A percentile compares a stretch with the other conserved stretches of the same genome.
These are phyloP conservation scores for Ceratocystis albifundus DNA, from an alignment of 2,329 filamentous ascomycete species.

Conservation along the genomic window DNA sequence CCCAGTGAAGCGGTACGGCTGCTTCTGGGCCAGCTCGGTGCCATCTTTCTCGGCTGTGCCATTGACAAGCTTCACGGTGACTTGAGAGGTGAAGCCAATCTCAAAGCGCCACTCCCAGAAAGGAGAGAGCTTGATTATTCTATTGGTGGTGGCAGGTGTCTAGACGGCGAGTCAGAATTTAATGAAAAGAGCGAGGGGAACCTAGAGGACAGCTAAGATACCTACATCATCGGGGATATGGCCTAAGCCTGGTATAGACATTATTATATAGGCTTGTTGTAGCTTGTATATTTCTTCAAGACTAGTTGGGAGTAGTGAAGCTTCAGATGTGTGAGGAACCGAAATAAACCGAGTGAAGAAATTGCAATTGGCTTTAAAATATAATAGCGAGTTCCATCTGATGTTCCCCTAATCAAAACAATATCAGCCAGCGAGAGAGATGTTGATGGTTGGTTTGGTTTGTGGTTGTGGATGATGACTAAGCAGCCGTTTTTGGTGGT, in stretches of 20 bases:
- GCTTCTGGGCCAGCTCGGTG: conserved; percentile 74
- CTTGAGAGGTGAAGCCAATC: conserved; percentile 40
- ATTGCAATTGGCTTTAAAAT: too few species aligned
- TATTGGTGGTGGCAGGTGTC: conserved; percentile 29
- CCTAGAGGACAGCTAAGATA: conserved; percentile 25
- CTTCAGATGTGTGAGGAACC: neutral
- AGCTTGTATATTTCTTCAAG: neutral
- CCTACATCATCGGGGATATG: conserved; percentile 51
- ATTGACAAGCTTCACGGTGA: conserved; percentile 51
- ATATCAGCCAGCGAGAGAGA: neutral
- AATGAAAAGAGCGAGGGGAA: neutral
- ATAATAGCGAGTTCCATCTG: neutral
- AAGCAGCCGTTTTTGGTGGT: conserved; percentile 5
- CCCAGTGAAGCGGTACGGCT: conserved; percentile 68
- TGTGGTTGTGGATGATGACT: conserved; percentile 1
- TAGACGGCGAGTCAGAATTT: neutral
- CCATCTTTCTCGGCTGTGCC: conserved; percentile 91
- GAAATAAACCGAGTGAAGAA: too few species aligned
- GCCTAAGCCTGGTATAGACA: conserved; percentile 66
- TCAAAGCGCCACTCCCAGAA: conserved; percentile 72
- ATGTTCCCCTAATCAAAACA: neutral
- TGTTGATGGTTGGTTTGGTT: neutral
- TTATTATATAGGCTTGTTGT: conserved; percentile 29
- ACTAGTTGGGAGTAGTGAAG: neutral
- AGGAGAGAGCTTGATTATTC: conserved; percentile 44